Base-by-base conservation (phyloP, 768 basidiomycete species). In the Termitomyces sp. region DNA sequence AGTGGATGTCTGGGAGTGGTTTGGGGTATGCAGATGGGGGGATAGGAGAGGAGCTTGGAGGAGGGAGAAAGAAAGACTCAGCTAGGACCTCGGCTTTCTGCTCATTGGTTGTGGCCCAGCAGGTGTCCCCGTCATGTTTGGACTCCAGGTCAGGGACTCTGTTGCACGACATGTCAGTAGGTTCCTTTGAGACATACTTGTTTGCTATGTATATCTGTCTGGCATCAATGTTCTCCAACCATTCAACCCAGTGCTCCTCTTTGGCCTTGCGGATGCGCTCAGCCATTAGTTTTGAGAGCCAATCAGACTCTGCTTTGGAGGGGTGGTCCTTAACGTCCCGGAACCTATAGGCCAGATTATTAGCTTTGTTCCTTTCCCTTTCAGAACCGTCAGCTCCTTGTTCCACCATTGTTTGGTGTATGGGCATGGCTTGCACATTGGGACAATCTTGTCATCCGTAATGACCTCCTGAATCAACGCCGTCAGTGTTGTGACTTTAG, bases 391-490 rank as follows among this genome's bases (percentile, higher is more conserved):
- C 7, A 68, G 54, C 13, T 66, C 60, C 0, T 48, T 27, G 1
- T 38, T 64, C 60, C 62, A 68, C 65, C 65, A 68, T 0, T 55
- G 18, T 13, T 62, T 65, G 10, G 58, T 43, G 38, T 56, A 57
- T 0, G 61, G 65, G n/a, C 43, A 49, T 10, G 59, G 64, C 23
- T 56, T 59, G 39, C 11, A 38, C 10, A 33, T n/a, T 16, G 38
- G 42, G n/a, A 46, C 47, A 4, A 27, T 40, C 1, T 44, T 20
- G 16, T 32, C 41, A 33, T 16, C 13, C 6, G 32, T 7, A 2
- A 63, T 56, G 1, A 58, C 45, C 3, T 48, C 31, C 49, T 54
- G 31, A 49, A 63, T 62, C 15, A 40, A 35, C 1, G 32, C 25
- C 4, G 35, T 50, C 6, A 64, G 52, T 1, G 18, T 20, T 18